Percentiles rank a stretch among this genome's conserved stretches.
Conservation (phyloP, 306 rosid species). For the Sphenostylis stenocarpa region DNA sequence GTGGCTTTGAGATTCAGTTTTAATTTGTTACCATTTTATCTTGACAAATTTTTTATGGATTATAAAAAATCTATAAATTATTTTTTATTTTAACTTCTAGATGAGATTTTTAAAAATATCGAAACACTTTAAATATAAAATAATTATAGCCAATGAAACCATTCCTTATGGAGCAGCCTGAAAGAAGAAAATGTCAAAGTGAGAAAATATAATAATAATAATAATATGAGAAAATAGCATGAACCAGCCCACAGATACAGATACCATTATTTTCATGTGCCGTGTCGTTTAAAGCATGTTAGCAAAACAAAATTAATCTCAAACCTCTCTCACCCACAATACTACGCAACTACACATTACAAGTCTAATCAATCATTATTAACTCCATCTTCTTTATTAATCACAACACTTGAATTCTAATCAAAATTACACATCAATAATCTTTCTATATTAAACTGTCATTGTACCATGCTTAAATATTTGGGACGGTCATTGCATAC, state of each 20-base stretch:
- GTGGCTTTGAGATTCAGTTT: too few relatives aligned
- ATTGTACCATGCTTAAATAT: slow-evolving; percentile 33
- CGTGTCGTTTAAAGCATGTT: slow-evolving; percentile 11
- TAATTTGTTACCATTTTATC: too few relatives aligned
- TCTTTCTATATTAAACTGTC: slow-evolving; percentile 40
- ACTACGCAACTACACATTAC: slow-evolving; percentile 16
- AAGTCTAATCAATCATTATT: slow-evolving; percentile 20
- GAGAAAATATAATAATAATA: neutral
- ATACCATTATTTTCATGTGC: slow-evolving; percentile 11
- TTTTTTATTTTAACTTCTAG: too few relatives aligned
- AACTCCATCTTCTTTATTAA: slow-evolving; percentile 9
- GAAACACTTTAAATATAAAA: too few relatives aligned
- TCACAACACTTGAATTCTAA: neutral
- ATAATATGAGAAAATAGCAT: neutral
- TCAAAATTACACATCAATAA: neutral
- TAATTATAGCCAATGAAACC: neutral
- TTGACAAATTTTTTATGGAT: too few relatives aligned
- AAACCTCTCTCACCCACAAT: neutral
- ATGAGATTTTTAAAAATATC: too few relatives aligned
- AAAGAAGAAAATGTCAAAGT: slow-evolving; percentile 24
- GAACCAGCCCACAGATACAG: slow-evolving; percentile 7
- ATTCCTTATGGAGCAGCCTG: neutral
- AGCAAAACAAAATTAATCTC: neutral
- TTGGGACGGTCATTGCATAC: slow-evolving; percentile 25
- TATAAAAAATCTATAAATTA: too few relatives aligned